These are phyloP conservation scores for Epichloe scottii DNA, from an alignment of 2,329 filamentous ascomycete genomes.

Conservation along the genomic window DNA sequence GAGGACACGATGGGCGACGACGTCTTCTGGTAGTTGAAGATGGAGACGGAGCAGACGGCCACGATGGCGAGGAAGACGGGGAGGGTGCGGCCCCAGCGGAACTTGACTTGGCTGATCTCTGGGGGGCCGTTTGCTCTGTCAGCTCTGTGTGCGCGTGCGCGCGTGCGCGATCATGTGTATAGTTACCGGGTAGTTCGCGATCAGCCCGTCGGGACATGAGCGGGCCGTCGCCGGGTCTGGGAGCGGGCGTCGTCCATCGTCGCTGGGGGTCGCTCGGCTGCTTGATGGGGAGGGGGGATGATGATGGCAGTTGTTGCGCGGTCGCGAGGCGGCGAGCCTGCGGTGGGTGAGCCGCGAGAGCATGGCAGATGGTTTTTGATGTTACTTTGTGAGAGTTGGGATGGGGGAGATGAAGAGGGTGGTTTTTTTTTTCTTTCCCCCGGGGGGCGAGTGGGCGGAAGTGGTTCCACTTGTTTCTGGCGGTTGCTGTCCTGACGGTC, in stretches of 20 bases:
- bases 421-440: not conserved
- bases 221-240: constrained; percentile 47
- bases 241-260: constrained; percentile 40
- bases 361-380: constrained; percentile 3
- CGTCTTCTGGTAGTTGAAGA: constrained; percentile 99
- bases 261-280: constrained; percentile 20
- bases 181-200: constrained; percentile 49
- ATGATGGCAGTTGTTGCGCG: constrained; percentile 1
- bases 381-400: not conserved
- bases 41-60: constrained; percentile 60
- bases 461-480: no score
- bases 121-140: not conserved
- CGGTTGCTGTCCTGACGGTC: no score
- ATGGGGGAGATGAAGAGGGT: not conserved
- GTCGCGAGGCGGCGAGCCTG: constrained; percentile 14
- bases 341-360: constrained; percentile 12
- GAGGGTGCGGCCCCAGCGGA: constrained; percentile 59
- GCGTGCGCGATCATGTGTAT: accelerated
- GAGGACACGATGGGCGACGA: constrained; percentile 78
- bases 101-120: constrained; percentile 32
- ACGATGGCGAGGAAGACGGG: constrained; percentile 71
- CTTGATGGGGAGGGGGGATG: constrained; percentile 3
- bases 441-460: no score
- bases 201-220: constrained; percentile 53
- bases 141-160: constrained; percentile 2